Percentiles rank a stretch among this genome's conserved stretches.
Evolutionary conservation across 176 grass and related monocot genomes (phyloP).

Genomic region (Carex parvula): DNA sequence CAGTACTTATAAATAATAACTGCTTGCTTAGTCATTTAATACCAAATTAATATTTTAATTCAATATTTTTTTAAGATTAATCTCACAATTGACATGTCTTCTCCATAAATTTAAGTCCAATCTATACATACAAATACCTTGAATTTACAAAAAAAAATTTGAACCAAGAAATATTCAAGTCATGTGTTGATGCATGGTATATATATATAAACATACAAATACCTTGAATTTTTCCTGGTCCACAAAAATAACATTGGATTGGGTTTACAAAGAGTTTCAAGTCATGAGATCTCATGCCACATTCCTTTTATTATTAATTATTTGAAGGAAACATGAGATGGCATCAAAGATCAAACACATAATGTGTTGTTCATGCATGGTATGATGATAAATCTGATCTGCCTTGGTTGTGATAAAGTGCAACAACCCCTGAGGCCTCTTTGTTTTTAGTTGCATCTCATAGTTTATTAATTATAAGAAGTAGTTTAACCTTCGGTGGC

Average conservation of each 20-base stretch:
- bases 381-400: neutral
- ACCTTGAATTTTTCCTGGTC: neutral
- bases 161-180: too few relatives aligned
- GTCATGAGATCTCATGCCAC: neutral
- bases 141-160: neutral
- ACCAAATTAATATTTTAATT: too few relatives aligned
- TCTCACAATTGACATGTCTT: too few relatives aligned
- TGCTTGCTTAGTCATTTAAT: too few relatives aligned
- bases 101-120: too few relatives aligned
- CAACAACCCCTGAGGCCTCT: constrained; percentile 6
- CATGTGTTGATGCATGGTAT: too few relatives aligned
- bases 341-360: neutral
- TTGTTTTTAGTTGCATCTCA: constrained; percentile 23
- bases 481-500: neutral
- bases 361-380: neutral
- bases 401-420: constrained; percentile 27
- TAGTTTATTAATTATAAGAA: neutral
- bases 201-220: too few relatives aligned
- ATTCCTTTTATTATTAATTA: neutral
- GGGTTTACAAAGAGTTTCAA: neutral
- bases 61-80: too few relatives aligned
- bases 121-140: neutral
- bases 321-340: neutral
- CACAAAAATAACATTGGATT: neutral
- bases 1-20: too few relatives aligned